Evolutionary conservation across 495 filamentous ascomycete species (phyloP).

Genomic region (Gamarada debralockiae): DNA sequence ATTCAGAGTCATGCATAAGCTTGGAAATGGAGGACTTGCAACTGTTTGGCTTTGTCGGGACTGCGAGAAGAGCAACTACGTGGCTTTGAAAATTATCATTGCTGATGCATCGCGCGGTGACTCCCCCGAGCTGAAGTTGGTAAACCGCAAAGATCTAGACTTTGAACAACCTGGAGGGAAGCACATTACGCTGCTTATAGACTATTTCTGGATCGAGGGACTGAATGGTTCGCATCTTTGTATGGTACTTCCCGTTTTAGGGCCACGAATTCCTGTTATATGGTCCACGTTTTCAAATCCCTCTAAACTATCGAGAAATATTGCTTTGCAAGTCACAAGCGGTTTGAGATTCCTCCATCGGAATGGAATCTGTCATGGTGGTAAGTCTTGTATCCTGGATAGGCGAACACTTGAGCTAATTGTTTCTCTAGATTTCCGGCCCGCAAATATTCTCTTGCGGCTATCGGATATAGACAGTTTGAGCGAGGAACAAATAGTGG

Average conservation of each 20-base stretch:
- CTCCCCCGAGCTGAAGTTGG: constrained; percentile 20
- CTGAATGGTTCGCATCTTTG: constrained; percentile 34
- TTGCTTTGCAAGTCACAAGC: constrained; percentile 23
- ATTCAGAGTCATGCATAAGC: constrained; percentile 37
- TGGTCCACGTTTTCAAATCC: constrained; percentile 9
- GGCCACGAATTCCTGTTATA: constrained; percentile 25
- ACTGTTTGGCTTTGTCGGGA: constrained; percentile 36
- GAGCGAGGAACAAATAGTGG: constrained; percentile 20
- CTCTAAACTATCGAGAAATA: constrained; percentile 3
- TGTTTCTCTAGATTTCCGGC: constrained; percentile 24
- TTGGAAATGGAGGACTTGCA: constrained; percentile 32
- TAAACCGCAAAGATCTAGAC: constrained; percentile 6
- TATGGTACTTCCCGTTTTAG: constrained; percentile 30
- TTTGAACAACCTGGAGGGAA: background rate
- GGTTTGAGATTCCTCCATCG: constrained; percentile 29
- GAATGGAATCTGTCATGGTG: constrained; percentile 29
- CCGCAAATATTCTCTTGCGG: constrained; percentile 26
- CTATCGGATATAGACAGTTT: constrained; percentile 19
- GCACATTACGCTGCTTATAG: constrained; percentile 20
- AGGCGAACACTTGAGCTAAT: background rate
- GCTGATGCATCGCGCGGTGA: constrained; percentile 25
- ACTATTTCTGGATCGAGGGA: constrained; percentile 29
- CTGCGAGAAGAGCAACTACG: constrained; percentile 17
- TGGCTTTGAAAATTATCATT: constrained; percentile 31
- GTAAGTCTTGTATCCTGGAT: constrained; percentile 11